Conservation (phyloP, 495 filamentous ascomycete genomes). For the Aspergillus panamensis region DNA sequence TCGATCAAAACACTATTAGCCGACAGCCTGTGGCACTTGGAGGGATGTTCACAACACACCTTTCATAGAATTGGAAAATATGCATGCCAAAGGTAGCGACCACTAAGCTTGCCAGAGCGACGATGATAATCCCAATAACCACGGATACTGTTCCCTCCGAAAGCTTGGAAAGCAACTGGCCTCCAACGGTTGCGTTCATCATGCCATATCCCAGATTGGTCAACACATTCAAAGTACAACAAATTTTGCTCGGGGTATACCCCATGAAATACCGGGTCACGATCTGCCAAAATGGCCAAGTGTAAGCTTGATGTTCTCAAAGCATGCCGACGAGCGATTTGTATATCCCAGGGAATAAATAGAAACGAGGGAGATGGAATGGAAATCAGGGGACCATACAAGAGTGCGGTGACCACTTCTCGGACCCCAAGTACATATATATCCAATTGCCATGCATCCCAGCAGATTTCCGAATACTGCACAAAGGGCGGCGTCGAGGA, state of each 20-base stretch:
- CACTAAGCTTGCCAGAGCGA: slow-evolving; percentile 56
- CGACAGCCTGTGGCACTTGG: not conserved
- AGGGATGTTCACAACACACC: slow-evolving; percentile 14
- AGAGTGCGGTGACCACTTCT: slow-evolving; percentile 67
- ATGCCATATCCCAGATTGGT: slow-evolving; percentile 67
- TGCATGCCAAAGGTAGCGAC: slow-evolving; percentile 73
- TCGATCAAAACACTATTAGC: not conserved
- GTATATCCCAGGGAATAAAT: not conserved
- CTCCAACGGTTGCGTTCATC: slow-evolving; percentile 54
- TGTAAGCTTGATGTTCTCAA: slow-evolving; percentile 10
- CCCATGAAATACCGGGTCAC: slow-evolving; percentile 72
- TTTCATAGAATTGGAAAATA: slow-evolving; percentile 70
- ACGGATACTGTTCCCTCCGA: slow-evolving; percentile 56
- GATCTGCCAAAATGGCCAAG: slow-evolving; percentile 42
- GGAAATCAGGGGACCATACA: slow-evolving; percentile 34
- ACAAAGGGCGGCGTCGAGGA: slow-evolving; percentile 61
- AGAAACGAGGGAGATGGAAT: not conserved
- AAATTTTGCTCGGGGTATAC: slow-evolving; percentile 70
- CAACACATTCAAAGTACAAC: slow-evolving; percentile 64
- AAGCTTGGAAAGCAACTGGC: slow-evolving; percentile 57
- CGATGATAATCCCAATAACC: slow-evolving; percentile 66
- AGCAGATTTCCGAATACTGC: slow-evolving; percentile 60
- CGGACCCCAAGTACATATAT: slow-evolving; percentile 73
- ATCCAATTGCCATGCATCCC: slow-evolving; percentile 59
- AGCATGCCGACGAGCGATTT: not conserved